Evolutionary conservation across 2,329 filamentous ascomycete genomes (phyloP).

Genomic region (Verticillium nubilum): DNA sequence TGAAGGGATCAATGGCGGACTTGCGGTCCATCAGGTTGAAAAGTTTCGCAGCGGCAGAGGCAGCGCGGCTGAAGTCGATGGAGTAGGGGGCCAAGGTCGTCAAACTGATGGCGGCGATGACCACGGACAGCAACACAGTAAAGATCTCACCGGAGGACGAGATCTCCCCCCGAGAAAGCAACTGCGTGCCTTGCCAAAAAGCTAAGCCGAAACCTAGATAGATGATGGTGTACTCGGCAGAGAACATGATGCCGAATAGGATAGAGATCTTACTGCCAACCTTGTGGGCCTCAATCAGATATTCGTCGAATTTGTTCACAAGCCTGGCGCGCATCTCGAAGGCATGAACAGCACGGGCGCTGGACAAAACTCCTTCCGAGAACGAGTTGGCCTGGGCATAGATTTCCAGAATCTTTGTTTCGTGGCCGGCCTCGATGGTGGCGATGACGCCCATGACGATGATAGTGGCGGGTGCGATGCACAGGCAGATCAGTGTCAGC

Average conservation of each 20-base stretch:
- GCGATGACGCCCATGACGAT: slow-evolving; percentile 23
- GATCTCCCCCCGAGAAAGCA: slow-evolving; percentile 31
- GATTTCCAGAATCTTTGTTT: slow-evolving; percentile 27
- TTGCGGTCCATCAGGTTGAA: slow-evolving; percentile 30
- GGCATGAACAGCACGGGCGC: slow-evolving; percentile 34
- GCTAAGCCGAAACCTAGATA: slow-evolving; percentile 35
- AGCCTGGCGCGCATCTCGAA: slow-evolving; percentile 34
- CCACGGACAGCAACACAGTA: slow-evolving; percentile 31
- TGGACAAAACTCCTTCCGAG: slow-evolving; percentile 29
- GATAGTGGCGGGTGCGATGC: slow-evolving; percentile 22
- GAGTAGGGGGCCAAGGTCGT: slow-evolving; percentile 29
- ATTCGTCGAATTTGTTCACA: slow-evolving; percentile 30
- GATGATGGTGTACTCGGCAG: slow-evolving; percentile 32
- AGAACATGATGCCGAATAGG: slow-evolving; percentile 31
- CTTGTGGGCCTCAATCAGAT: slow-evolving; percentile 27
- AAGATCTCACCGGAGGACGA: slow-evolving; percentile 30
- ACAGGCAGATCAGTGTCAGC: slow-evolving; percentile 32
- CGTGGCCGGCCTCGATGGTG: slow-evolving; percentile 20
- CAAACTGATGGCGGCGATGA: slow-evolving; percentile 29
- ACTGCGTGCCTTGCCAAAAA: slow-evolving; percentile 38
- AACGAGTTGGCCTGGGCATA: slow-evolving; percentile 27
- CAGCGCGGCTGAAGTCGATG: slow-evolving; percentile 31
- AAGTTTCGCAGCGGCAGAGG: slow-evolving; percentile 26
- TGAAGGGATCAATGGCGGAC: slow-evolving; percentile 30
- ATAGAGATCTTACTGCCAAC: slow-evolving; percentile 32